Conservation (phyloP, 1,284 basidiomycete species). For the Kalmanozyma brasiliensis region DNA sequence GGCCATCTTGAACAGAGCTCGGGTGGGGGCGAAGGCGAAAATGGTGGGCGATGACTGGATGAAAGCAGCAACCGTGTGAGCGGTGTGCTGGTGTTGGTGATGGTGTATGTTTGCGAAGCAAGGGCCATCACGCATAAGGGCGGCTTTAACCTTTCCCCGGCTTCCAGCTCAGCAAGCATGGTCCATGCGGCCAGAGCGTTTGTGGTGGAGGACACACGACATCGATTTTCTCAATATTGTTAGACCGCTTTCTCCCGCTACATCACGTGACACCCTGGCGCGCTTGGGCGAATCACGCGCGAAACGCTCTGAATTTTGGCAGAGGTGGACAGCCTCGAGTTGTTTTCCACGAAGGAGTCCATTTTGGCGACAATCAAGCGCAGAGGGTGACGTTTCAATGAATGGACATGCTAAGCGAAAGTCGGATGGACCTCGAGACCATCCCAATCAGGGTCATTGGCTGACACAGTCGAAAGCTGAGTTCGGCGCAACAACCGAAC, state of each 20-base stretch:
- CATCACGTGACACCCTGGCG: conserved; percentile 35
- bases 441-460: no score
- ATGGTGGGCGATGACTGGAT: conserved; percentile 40
- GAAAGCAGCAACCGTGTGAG: no score
- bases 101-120: background rate
- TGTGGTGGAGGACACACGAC: conserved; percentile 37
- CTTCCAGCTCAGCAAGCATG: conserved; percentile 18
- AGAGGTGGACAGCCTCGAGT: conserved; percentile 12
- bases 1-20: conserved; percentile 54
- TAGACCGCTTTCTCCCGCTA: background rate
- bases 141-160: conserved; percentile 15
- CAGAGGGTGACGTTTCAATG: no score
- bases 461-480: no score
- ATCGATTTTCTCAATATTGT: conserved; percentile 15
- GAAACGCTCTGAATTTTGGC: conserved; percentile 2
- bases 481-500: no score
- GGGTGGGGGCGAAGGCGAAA: conserved; percentile 47
- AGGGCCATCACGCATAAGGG: background rate
- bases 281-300: conserved; percentile 6
- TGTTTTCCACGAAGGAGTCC: no score
- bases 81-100: background rate
- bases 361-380: no score
- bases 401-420: no score
- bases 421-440: no score
- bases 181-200: conserved; percentile 15